Percentiles rank a stretch among this genome's conserved stretches.
Conservation (phyloP, 1,284 basidiomycete genomes). For the Phylloporus gajari region DNA sequence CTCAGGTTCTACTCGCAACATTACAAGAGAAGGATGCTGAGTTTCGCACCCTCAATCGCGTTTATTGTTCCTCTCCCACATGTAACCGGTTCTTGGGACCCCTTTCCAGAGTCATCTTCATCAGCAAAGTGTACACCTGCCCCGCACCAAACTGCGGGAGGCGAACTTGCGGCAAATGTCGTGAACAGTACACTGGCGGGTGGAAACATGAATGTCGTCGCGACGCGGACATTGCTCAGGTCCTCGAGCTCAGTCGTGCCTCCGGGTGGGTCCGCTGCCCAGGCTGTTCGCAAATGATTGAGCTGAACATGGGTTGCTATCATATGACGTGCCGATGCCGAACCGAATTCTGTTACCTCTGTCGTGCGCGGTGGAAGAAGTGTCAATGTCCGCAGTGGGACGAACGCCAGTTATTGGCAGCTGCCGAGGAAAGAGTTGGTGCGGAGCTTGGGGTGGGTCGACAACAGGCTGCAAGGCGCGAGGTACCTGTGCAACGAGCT, state of each 20-base stretch:
- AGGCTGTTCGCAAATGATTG: background rate
- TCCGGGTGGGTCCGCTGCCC: conserved; percentile 46
- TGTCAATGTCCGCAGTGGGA: background rate
- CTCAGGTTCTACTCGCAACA: conserved; percentile 30
- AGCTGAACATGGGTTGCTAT: background rate
- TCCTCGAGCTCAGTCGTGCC: conserved; percentile 47
- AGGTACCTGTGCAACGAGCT: background rate
- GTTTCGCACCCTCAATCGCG: conserved; percentile 49
- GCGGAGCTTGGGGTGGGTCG: background rate
- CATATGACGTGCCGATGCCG: background rate
- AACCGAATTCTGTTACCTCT: background rate
- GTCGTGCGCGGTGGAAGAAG: background rate
- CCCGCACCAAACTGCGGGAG: conserved; percentile 42
- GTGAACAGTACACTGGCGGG: conserved; percentile 31
- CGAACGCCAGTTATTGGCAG: background rate
- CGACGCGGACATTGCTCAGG: conserved; percentile 40
- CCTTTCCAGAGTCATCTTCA: conserved; percentile 26
- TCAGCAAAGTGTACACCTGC: conserved; percentile 26
- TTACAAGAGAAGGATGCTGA: conserved; percentile 49
- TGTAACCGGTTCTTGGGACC: conserved; percentile 57
- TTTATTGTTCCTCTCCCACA: conserved; percentile 55
- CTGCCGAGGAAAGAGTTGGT: background rate
- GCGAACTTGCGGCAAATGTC: conserved; percentile 50
- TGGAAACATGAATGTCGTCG: conserved; percentile 39
- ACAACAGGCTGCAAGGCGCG: background rate